phyloP scores from a whole-genome alignment of 2,329 filamentous ascomycete genomes.

The Penicillium brasilianum region DNA sequence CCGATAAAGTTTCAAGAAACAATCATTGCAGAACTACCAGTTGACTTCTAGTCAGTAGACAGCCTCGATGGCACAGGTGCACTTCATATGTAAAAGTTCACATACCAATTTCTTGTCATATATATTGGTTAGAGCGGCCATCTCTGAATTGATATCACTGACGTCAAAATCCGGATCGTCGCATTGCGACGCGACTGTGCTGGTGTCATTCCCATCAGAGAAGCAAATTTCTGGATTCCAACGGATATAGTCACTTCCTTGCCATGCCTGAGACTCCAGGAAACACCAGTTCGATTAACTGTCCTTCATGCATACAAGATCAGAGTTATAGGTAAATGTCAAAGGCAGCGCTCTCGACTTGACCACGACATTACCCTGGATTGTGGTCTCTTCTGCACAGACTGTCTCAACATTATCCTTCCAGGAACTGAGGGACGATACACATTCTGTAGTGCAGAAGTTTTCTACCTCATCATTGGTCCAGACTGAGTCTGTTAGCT shows the following conservation, averaged over 20 bases:
- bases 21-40: slow-evolving; percentile 4
- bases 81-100: neutral
- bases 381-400: slow-evolving; percentile 5
- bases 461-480: neutral
- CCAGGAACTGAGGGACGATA: slow-evolving; percentile 1
- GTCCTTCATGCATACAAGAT: slow-evolving; percentile 5
- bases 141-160: slow-evolving; percentile 2
- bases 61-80: neutral
- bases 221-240: slow-evolving; percentile 5
- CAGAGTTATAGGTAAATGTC: slow-evolving; percentile 5
- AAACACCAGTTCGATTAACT: slow-evolving; percentile 10
- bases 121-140: slow-evolving; percentile 5
- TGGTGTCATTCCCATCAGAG: slow-evolving; percentile 3
- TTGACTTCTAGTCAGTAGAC: neutral
- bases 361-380: slow-evolving; percentile 1
- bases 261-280: slow-evolving; percentile 2
- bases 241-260: slow-evolving; percentile 10
- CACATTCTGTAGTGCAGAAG: neutral
- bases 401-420: slow-evolving; percentile 1
- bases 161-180: slow-evolving; percentile 6
- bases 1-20: slow-evolving; percentile 4
- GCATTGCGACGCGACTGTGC: neutral
- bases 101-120: slow-evolving; percentile 3
- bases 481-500: neutral
- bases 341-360: slow-evolving; percentile 2